A percentile compares a stretch with the other conserved stretches of the same genome.
Evolutionary conservation across 768 basidiomycete genomes (phyloP).

Genomic region (Trametes cinnabarina): DNA sequence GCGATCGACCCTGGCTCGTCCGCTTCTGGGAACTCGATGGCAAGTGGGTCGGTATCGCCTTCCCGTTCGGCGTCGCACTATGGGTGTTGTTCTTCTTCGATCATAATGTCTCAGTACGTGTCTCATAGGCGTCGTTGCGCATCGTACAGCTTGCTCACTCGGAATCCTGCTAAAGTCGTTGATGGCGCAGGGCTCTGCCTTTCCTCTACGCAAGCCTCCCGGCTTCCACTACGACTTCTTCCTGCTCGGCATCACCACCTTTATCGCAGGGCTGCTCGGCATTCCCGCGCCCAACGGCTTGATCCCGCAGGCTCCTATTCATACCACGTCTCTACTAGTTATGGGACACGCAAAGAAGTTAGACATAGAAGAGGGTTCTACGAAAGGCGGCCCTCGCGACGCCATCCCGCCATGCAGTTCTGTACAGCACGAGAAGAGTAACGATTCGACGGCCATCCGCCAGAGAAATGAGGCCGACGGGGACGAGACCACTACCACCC

Average conservation of each 20-base stretch:
- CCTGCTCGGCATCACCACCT: slow-evolving; percentile 85
- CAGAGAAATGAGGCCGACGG: neutral
- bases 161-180: slow-evolving; percentile 53
- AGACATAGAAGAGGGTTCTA: slow-evolving; percentile 32
- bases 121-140: neutral
- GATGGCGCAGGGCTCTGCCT: slow-evolving; percentile 88
- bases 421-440: slow-evolving; percentile 8
- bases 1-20: slow-evolving; percentile 79
- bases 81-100: slow-evolving; percentile 96
- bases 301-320: slow-evolving; percentile 90
- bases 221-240: slow-evolving; percentile 90
- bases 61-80: slow-evolving; percentile 85
- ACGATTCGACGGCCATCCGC: too few species aligned
- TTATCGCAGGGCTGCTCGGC: slow-evolving; percentile 83
- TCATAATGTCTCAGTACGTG: slow-evolving; percentile 83
- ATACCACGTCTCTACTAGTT: slow-evolving; percentile 77
- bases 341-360: slow-evolving; percentile 48
- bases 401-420: neutral
- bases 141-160: neutral
- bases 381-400: slow-evolving; percentile 15
- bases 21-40: slow-evolving; percentile 84
- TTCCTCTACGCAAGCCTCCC: slow-evolving; percentile 87
- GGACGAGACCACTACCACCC: neutral
- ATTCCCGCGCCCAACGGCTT: slow-evolving; percentile 85
- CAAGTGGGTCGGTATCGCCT: slow-evolving; percentile 86